These are phyloP conservation scores for Brettanomyces naardenensis DNA, from an alignment of 805 yeast genomes.

Conservation along the genomic window DNA sequence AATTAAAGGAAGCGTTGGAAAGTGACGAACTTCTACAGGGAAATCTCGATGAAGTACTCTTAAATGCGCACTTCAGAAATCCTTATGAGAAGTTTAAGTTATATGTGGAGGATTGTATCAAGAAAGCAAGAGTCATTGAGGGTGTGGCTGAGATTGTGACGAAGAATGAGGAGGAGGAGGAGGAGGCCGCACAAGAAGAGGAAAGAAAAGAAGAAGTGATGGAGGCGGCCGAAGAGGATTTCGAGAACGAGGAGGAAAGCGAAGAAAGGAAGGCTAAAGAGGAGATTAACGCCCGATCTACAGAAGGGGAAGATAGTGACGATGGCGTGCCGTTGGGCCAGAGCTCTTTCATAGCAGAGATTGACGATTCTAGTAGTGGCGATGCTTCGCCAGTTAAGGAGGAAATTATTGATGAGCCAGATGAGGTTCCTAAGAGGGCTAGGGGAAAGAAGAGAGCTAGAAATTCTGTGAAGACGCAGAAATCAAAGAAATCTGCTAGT, in stretches of 20 bases:
- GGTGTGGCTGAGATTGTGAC: constrained; percentile 9
- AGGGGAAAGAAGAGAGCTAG: too few relatives aligned
- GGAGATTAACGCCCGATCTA: too few relatives aligned
- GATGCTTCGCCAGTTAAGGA: too few relatives aligned
- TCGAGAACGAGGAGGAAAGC: constrained; percentile 10
- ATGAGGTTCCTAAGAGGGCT: background rate
- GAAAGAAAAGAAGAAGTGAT: constrained; percentile 3
- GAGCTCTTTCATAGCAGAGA: constrained; percentile 1
- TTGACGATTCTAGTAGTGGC: too few relatives aligned
- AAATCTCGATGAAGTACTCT: constrained; percentile 18
- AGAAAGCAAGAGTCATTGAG: constrained; percentile 11
- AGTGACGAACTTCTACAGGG: constrained; percentile 20
- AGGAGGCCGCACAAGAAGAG: constrained; percentile 4
- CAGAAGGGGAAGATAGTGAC: background rate
- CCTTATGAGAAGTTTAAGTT: constrained; percentile 18
- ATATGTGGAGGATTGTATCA: constrained; percentile 20
- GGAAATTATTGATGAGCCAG: too few relatives aligned
- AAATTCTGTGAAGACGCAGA: too few relatives aligned
- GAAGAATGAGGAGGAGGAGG: constrained; percentile 7
- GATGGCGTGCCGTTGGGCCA: background rate
- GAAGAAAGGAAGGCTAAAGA: constrained; percentile 2
- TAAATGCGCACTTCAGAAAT: constrained; percentile 14
- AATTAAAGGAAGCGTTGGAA: constrained; percentile 15
- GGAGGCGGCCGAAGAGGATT: constrained; percentile 7
- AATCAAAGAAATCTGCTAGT: background rate